These are phyloP conservation scores for Pseudozyma hubeiensis DNA, from an alignment of 1,284 basidiomycete species.

Conservation along the genomic window DNA sequence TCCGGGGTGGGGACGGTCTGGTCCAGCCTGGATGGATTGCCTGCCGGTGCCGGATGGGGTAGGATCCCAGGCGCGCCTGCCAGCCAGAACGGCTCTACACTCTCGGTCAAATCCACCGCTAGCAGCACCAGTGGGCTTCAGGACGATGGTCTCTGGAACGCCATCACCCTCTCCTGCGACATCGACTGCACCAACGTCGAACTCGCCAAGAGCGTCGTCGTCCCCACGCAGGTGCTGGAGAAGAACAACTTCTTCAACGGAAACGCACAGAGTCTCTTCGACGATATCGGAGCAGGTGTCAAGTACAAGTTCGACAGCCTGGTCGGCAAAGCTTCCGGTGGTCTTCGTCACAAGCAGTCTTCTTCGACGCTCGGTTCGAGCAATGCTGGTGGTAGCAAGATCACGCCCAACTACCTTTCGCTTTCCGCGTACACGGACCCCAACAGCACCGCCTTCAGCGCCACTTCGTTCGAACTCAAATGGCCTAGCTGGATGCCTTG, in stretches of 20 bases:
- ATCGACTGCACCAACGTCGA: conserved; percentile 45
- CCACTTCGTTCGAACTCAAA: conserved; percentile 31
- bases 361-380: conserved; percentile 2
- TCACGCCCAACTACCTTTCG: conserved; percentile 33
- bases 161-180: conserved; percentile 51
- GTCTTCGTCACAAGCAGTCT: conserved; percentile 17
- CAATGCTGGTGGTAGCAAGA: conserved; percentile 7
- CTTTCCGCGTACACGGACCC: conserved; percentile 46
- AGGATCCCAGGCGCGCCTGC: conserved; percentile 40
- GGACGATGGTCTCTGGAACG: conserved; percentile 61
- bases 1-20: conserved; percentile 56
- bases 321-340: conserved; percentile 3
- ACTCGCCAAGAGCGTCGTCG: conserved; percentile 48
- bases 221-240: conserved; percentile 52
- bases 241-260: conserved; percentile 55
- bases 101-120: conserved; percentile 10
- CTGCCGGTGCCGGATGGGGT: conserved; percentile 42
- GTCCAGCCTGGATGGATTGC: conserved; percentile 48
- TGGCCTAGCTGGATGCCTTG: conserved; percentile 64
- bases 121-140: conserved; percentile 17
- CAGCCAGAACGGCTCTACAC: conserved; percentile 8
- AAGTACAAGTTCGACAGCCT: conserved; percentile 56
- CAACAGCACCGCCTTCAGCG: conserved; percentile 15
- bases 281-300: conserved; percentile 50
- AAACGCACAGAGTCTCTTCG: conserved; percentile 43